Base-by-base conservation (phyloP, 2,329 filamentous ascomycete species). In the Alternaria ethzedia region DNA sequence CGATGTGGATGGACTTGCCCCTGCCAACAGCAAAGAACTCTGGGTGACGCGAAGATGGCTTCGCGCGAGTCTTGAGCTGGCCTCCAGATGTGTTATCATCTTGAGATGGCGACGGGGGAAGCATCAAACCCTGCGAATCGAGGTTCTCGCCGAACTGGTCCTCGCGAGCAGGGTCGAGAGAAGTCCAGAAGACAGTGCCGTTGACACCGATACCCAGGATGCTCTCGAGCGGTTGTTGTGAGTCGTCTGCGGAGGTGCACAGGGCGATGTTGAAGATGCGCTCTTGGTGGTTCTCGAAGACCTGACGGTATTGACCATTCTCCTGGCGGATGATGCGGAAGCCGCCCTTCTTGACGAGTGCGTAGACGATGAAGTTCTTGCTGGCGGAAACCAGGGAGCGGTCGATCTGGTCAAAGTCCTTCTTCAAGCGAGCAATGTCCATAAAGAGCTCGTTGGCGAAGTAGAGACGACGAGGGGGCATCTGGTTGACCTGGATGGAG, bases 381-480 rank as follows among this genome's bases (percentile, higher is more conserved):
- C 93, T 95, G 17, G 95, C 94, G 6, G 94, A 91, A 54, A 95
- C 95, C 30, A 99, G 86, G 67, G 94, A 96, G 69, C 96, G 92
- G 77, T 99, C 96, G 66, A 97, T 90, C 82, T 98, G 96, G 76
- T 99, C 96, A 74, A 98, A 98, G 6, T 97, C 94, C 83, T 98
- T 98, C 86, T 97, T 97, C 68, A 98, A 86, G 61, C 94, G 89
- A 55, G 96, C 95, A 76, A 99, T 96, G 72, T 97, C 93, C 85
- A 97, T 92, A 72, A 97, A 90, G 46, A 90, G 87, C 69, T 95
- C 91, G 61, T 93, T 89, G 41, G 91, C 90, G 79, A 98, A 90
- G 54, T 85, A 82, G 4, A 90, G 86, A 81, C 63, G 85, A 81
- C 64, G 85, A 80, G 68, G 87, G 83, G 77, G 88, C 84, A 81